Base-by-base conservation (phyloP, 805 yeast genomes). In the Starmerella asiatica region DNA sequence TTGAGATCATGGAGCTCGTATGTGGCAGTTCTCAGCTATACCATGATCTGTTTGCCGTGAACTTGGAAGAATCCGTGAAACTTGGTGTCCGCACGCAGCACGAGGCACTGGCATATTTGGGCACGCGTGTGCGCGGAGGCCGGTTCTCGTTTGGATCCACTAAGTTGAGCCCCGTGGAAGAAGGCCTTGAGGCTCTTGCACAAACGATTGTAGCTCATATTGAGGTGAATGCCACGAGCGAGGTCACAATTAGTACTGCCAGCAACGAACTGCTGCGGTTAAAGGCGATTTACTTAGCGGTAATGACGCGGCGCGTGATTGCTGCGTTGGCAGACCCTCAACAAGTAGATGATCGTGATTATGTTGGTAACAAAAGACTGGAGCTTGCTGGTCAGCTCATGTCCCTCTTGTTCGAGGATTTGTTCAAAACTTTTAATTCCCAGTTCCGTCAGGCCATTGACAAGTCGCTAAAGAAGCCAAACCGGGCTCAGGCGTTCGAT, bases 321-420 rank as follows among this genome's bases (percentile, higher is more conserved):
- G 83, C 84, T 93, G 83, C 98, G 4, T 83, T 91, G 77, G 77
- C 82, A 48, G 81, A 91, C 54, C 93, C 96, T 6, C 76, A 76
- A 50, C 77, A 84, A 78, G 94, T 91, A n/a, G 98, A 91, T 56
- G 98, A 91, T 61, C 76, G 97, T 62, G 98, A 91, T 65, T 91
- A 91, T 56, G 97, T 91, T 33, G 98, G 98, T 67, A 88, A 88
- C 63, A 91, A 91, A 61, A 80, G 98, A 63, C 68, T 91, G 49
- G 98, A 91, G 63, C 67, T 91, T 56, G 98, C 98, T 0, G 98
- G 98, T 42, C 98, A 91, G 62, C 69, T 91, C 57, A 82, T 91
- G 83, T 84, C 97, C 5, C 67, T 91, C 48, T 63, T 91, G 46
- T 91, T 91, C 59, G 98, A 91, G 65, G 98, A 91, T 72, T 71